Percentiles rank a stretch among this genome's conserved stretches.
Conservation (phyloP, 2,329 filamentous ascomycete genomes). For the Hymenoscyphus linearis region DNA sequence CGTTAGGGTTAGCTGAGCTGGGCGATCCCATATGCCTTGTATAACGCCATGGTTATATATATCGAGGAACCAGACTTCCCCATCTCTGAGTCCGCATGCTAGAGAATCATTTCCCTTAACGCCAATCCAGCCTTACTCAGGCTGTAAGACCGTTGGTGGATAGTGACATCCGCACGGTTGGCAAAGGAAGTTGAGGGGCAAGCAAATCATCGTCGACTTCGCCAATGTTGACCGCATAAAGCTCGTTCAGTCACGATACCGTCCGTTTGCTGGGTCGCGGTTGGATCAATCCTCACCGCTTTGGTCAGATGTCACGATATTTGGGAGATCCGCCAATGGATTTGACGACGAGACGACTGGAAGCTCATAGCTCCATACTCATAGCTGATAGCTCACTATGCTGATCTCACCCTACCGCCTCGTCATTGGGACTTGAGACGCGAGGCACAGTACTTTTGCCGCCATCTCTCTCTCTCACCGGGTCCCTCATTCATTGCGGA, state of each 20-base stretch:
- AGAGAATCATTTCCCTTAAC: background rate
- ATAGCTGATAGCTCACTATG: background rate
- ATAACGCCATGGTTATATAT: background rate
- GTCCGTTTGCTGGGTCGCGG: background rate
- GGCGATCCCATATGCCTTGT: background rate
- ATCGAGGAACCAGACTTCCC: background rate
- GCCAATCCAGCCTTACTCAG: background rate
- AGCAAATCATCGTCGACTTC: background rate
- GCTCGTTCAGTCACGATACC: background rate
- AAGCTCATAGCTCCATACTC: background rate
- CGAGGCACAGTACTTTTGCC: background rate
- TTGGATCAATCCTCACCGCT: conserved; percentile 1
- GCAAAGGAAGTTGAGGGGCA: background rate
- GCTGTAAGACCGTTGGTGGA: background rate
- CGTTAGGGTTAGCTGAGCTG: background rate
- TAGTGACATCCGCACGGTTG: background rate
- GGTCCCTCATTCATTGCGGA: background rate
- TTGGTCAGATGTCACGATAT: background rate
- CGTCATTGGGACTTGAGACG: background rate
- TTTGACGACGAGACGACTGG: background rate
- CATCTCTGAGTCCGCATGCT: background rate
- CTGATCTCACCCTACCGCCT: background rate
- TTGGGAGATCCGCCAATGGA: background rate
- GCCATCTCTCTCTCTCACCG: background rate
- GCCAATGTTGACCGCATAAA: conserved; percentile 1